These are phyloP conservation scores for Begonia peltatifolia DNA, from an alignment of 306 rosid genomes.

Conservation along the genomic window DNA sequence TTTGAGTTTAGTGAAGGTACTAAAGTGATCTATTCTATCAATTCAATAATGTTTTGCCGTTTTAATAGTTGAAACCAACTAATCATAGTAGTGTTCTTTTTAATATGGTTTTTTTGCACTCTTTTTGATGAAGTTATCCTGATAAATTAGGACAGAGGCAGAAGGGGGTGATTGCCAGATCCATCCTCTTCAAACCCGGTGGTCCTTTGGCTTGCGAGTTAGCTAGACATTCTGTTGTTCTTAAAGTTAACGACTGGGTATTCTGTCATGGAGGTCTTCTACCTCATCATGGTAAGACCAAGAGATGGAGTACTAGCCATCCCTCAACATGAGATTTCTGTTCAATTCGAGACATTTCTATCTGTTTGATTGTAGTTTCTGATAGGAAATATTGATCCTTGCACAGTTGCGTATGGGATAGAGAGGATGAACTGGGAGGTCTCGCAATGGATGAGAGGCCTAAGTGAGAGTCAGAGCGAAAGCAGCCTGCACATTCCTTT, in stretches of 20 bases:
- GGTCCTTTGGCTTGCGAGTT: constrained; percentile 69
- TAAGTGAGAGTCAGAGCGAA: constrained; percentile 25
- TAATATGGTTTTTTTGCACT: neutral
- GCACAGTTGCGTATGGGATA: constrained; percentile 64
- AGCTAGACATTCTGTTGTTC: constrained; percentile 64
- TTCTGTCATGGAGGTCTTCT: constrained; percentile 99
- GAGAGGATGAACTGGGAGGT: constrained; percentile 82
- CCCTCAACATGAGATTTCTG: constrained; percentile 10
- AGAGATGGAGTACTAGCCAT: constrained; percentile 2
- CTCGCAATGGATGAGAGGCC: constrained; percentile 81
- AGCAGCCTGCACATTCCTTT: constrained; percentile 36
- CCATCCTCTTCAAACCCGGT: constrained; percentile 75
- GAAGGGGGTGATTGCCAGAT: constrained; percentile 79
- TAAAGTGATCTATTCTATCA: neutral
- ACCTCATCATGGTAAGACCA: constrained; percentile 85
- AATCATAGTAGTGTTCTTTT: too few relatives aligned
- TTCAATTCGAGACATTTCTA: constrained; percentile 6
- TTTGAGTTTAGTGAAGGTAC: constrained; percentile 80
- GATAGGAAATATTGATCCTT: constrained; percentile 19
- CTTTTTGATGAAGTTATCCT: constrained; percentile 28
- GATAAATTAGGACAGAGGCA: constrained; percentile 81
- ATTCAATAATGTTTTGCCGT: too few relatives aligned
- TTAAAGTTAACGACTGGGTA: constrained; percentile 91
- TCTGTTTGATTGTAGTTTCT: constrained; percentile 17
- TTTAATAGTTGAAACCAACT: too few relatives aligned